A percentile compares a stretch with the other conserved stretches of the same genome.
Conservation (phyloP, 495 filamentous ascomycete genomes). For the Talaromyces ruber region DNA sequence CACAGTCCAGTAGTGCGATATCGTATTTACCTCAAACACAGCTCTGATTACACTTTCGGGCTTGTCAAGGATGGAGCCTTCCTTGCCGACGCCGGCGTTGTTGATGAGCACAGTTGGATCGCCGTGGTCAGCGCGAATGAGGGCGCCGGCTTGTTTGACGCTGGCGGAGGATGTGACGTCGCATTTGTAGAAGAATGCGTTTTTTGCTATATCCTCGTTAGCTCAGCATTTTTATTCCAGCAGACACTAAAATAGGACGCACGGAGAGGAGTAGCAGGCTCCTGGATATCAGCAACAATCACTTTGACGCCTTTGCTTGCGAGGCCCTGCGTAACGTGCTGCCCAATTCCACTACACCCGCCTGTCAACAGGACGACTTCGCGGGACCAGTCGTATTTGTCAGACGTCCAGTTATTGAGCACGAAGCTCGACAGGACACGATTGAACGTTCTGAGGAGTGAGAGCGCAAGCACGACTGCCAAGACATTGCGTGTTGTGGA, state of each 20-base stretch:
- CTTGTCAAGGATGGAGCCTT: conserved; percentile 38
- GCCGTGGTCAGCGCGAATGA: conserved; percentile 38
- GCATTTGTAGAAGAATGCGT: conserved; percentile 37
- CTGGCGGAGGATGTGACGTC: conserved; percentile 42
- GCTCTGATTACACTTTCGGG: conserved; percentile 35
- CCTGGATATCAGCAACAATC: conserved; percentile 41
- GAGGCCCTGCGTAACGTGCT: conserved; percentile 37
- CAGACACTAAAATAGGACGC: no score
- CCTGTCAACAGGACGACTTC: conserved; percentile 53
- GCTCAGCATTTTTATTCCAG: background rate
- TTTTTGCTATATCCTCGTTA: conserved; percentile 18
- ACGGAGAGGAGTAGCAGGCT: conserved; percentile 25
- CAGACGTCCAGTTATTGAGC: conserved; percentile 40
- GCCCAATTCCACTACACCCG: conserved; percentile 49
- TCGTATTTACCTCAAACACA: conserved; percentile 52
- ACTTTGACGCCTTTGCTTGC: conserved; percentile 38
- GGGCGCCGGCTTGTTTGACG: conserved; percentile 33
- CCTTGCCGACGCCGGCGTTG: conserved; percentile 48
- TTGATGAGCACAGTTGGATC: conserved; percentile 50
- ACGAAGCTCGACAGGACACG: conserved; percentile 28
- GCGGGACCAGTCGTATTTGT: conserved; percentile 31
- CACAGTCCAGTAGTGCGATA: conserved; percentile 49
- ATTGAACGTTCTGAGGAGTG: conserved; percentile 33
- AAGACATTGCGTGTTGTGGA: conserved; percentile 15
- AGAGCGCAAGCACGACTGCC: conserved; percentile 21